These are phyloP conservation scores for Alternaria burnsii DNA, from an alignment of 2,329 filamentous ascomycete genomes.

Conservation along the genomic window DNA sequence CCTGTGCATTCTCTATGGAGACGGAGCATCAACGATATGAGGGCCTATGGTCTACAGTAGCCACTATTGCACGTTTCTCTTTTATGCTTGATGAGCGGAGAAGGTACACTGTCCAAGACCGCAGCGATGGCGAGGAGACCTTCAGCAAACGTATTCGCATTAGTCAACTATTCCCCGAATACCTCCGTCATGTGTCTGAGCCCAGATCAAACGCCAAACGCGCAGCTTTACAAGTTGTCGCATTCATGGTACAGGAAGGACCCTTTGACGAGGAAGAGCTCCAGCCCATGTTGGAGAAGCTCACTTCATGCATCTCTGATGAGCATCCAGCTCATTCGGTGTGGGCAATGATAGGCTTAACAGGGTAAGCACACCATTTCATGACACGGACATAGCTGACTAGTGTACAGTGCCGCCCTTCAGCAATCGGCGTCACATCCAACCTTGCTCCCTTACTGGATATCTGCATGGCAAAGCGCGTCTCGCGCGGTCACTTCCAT, in stretches of 20 bases:
- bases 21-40: slow-evolving; percentile 40
- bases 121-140: slow-evolving; percentile 32
- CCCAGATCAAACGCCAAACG: slow-evolving; percentile 51
- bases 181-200: slow-evolving; percentile 50
- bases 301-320: slow-evolving; percentile 70
- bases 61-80: slow-evolving; percentile 51
- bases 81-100: slow-evolving; percentile 44
- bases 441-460: slow-evolving; percentile 65
- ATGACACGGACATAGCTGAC: slow-evolving; percentile 9
- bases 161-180: slow-evolving; percentile 50
- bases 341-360: slow-evolving; percentile 86
- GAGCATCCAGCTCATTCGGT: slow-evolving; percentile 70
- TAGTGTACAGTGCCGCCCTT: slow-evolving; percentile 38
- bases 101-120: slow-evolving; percentile 22
- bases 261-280: slow-evolving; percentile 60
- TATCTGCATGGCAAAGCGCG: slow-evolving; percentile 77
- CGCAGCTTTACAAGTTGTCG: slow-evolving; percentile 64
- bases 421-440: slow-evolving; percentile 35
- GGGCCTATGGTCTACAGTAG: slow-evolving; percentile 49
- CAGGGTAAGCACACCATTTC: slow-evolving; percentile 66
- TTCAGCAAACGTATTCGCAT: slow-evolving; percentile 51
- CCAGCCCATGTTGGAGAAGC: slow-evolving; percentile 63
- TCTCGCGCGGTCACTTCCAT: slow-evolving; percentile 74
- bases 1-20: slow-evolving; percentile 47
- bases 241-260: slow-evolving; percentile 56